Conservation (phyloP, 148 eudicot species). For the Camellia japonica region DNA sequence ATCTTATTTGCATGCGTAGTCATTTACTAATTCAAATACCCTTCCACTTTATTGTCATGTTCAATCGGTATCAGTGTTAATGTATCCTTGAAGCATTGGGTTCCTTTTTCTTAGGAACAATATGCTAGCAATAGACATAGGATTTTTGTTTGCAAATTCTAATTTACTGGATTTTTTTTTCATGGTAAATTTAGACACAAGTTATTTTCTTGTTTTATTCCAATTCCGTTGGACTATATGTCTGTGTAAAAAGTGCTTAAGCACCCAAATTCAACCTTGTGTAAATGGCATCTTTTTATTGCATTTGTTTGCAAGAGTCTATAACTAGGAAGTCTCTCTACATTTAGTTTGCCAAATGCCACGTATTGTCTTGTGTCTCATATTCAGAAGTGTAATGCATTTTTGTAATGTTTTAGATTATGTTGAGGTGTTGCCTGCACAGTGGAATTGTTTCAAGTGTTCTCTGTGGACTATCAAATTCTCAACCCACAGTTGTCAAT, state of each 20-base stretch:
- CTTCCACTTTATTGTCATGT: neutral
- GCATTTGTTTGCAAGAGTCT: neutral
- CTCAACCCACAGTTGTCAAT: conserved; percentile 86
- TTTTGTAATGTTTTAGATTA: conserved; percentile 50
- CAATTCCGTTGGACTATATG: too few relatives aligned
- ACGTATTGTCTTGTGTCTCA: neutral
- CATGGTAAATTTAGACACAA: neutral
- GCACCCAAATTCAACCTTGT: neutral
- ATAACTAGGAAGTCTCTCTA: conserved; percentile 2
- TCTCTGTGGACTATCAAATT: conserved; percentile 88
- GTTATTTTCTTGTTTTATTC: neutral
- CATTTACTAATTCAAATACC: neutral
- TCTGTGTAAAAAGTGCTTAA: neutral
- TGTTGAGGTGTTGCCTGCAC: conserved; percentile 74
- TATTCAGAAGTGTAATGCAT: neutral
- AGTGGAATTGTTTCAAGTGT: conserved; percentile 55
- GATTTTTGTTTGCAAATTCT: neutral
- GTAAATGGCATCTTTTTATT: neutral
- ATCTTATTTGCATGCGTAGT: neutral
- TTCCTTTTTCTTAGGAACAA: conserved; percentile 4
- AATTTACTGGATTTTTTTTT: neutral
- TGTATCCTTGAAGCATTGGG: neutral
- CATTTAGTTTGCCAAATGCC: conserved; percentile 2
- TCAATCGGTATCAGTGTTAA: neutral
- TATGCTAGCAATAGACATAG: neutral